phyloP scores from a whole-genome alignment of 1,139 yeast species.

The Geotrichum fermentans region DNA sequence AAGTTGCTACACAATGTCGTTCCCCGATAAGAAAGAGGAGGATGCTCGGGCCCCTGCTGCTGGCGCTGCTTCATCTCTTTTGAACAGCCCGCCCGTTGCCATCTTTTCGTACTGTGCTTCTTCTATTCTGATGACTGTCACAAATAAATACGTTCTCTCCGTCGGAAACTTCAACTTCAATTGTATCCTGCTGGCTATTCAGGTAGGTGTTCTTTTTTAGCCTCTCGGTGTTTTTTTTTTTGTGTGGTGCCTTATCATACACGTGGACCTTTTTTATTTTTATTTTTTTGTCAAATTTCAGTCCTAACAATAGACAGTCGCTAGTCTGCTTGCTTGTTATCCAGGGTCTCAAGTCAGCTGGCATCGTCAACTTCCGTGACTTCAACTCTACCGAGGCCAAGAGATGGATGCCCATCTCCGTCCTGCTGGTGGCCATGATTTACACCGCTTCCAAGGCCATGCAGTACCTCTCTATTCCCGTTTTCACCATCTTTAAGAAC shows the following conservation, averaged over 20 bases:
- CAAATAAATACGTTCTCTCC: slow-evolving; percentile 89
- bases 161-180: slow-evolving; percentile 82
- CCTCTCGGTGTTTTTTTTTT: neutral
- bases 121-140: slow-evolving; percentile 95
- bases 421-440: slow-evolving; percentile 85
- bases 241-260: neutral
- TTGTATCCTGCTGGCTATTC: slow-evolving; percentile 64
- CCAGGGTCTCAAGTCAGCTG: slow-evolving; percentile 62
- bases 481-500: slow-evolving; percentile 95
- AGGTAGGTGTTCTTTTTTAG: slow-evolving; percentile 25
- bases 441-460: slow-evolving; percentile 95
- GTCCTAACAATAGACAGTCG: slow-evolving; percentile 40
- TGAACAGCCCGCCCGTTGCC: slow-evolving; percentile 82
- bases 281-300: slow-evolving; percentile 2
- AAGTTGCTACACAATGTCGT: slow-evolving; percentile 16
- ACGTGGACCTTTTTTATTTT: slow-evolving; percentile 6
- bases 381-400: slow-evolving; percentile 84
- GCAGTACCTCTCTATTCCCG: slow-evolving; percentile 86
- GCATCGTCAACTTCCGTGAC: slow-evolving; percentile 79
- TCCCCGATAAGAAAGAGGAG: slow-evolving; percentile 21
- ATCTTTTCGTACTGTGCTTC: slow-evolving; percentile 84
- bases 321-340: slow-evolving; percentile 75
- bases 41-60: slow-evolving; percentile 13
- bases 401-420: slow-evolving; percentile 87
- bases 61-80: slow-evolving; percentile 6